Evolutionary conservation across 352 stramenopile genomes (phyloP), one percentile per base, ranked within the genome.

Genomic region (Globisporangium cylindrosporum): DNA sequence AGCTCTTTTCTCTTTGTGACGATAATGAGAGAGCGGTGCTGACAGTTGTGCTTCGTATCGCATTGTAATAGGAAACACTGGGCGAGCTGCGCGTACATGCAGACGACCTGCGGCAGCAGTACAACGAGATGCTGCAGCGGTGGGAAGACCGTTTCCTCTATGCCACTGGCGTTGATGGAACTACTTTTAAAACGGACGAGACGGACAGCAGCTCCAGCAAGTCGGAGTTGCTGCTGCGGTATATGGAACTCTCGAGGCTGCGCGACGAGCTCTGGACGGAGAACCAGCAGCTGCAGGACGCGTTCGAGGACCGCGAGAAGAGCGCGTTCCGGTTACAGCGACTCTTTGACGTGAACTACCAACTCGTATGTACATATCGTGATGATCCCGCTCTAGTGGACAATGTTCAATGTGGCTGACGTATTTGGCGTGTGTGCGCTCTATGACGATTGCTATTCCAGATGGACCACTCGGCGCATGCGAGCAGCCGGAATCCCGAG

Each of bases 311-410:
- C 41, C 78, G 78, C 29, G 78, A 86, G 74, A 86, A 86, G 69
- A 70, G 78, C 36, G 76, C 72, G 38, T 86, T 81, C 69, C 76
- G 78, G 25, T 75, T 86, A 41, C 78, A 86, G 66, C 74, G 78
- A 22, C 78, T 86, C 25, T 86, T 86, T 56, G 76, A 86, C 54
- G 76, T 86, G 46, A 86, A 86, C 62, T 86, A 86, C 59, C 78
- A 86, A 58, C 74, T 86, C 43, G 70, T 75, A 67, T 41, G 70
- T 73, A 15, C 15, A 43, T 5, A 43, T 29, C 15, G 20, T 38
- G 1, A 4, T 53, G 18, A 27, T 9, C 5, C 41, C 15, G 41
- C 18, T 49, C 41, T 49, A n/a, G 41, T 10, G 41, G 41, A 22
- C 29, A 27, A 24, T 9, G 24, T 20, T 61, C 9, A 1, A 5